Conservation (phyloP, 345 rosid genomes). For the Pugionium cornutum region DNA sequence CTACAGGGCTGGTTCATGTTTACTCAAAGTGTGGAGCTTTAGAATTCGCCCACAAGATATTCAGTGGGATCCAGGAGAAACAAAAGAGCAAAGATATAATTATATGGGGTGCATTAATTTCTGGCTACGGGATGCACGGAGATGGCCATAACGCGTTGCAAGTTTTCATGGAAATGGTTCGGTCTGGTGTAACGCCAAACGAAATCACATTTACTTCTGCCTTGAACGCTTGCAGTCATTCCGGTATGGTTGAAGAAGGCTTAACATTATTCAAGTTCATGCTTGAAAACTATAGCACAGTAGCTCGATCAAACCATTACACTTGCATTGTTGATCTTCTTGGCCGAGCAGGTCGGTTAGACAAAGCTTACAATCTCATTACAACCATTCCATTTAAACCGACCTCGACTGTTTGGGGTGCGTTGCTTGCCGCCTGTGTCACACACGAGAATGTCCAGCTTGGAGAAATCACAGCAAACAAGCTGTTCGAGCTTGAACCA, state of each 20-base stretch:
- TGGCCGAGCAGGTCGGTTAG: constrained; percentile 59
- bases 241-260: constrained; percentile 66
- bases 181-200: constrained; percentile 55
- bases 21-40: constrained; percentile 66
- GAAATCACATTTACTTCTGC: constrained; percentile 59
- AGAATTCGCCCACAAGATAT: constrained; percentile 54
- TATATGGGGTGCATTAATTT: constrained; percentile 62
- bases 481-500: constrained; percentile 59
- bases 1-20: constrained; percentile 56
- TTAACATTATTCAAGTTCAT: constrained; percentile 51
- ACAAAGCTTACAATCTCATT: constrained; percentile 59
- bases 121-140: constrained; percentile 65
- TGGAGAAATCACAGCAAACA: constrained; percentile 59
- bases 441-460: constrained; percentile 56
- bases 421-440: constrained; percentile 62
- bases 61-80: constrained; percentile 45
- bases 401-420: constrained; percentile 59
- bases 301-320: constrained; percentile 50
- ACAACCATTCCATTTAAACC: constrained; percentile 48
- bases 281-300: constrained; percentile 41
- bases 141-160: constrained; percentile 52
- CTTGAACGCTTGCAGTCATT: constrained; percentile 63
- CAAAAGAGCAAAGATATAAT: constrained; percentile 49
- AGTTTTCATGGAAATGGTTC: constrained; percentile 65
- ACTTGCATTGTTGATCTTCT: constrained; percentile 49